Percentiles rank a stretch among this genome's conserved stretches.
Conservation (phyloP, 345 rosid species). For the Citrus medica region DNA sequence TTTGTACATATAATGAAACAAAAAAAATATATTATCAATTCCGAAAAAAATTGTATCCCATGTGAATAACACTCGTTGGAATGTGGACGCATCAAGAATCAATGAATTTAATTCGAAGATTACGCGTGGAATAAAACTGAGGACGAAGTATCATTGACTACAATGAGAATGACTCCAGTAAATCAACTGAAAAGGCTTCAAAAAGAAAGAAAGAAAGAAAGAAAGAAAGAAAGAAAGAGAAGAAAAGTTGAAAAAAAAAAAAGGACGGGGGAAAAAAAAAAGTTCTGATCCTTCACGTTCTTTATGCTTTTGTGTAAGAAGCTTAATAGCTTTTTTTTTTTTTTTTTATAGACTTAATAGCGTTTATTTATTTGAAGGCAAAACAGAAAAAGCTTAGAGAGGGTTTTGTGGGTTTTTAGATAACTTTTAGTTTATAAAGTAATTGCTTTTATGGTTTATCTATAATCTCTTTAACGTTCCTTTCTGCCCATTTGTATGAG, state of each 20-base stretch:
- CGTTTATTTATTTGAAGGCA: background rate
- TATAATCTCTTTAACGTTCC: constrained; percentile 11
- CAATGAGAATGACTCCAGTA: background rate
- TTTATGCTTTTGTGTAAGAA: constrained; percentile 35
- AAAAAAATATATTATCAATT: no score
- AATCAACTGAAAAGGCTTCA: background rate
- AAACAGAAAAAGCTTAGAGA: background rate
- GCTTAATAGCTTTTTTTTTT: background rate
- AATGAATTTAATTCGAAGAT: background rate
- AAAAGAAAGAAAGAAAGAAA: background rate
- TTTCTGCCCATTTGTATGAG: constrained; percentile 26
- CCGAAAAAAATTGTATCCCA: no score
- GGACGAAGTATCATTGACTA: background rate
- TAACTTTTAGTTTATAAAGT: background rate
- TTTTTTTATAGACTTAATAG: background rate
- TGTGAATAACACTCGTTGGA: no score
- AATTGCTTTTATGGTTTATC: background rate
- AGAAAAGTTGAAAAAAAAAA: background rate
- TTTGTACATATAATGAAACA: no score
- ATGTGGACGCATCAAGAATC: no score
- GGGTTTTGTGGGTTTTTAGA: constrained; percentile 25
- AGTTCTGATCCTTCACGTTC: constrained; percentile 47
- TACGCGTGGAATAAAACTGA: constrained; percentile 1
- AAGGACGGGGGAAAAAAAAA: background rate
- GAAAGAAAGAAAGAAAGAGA: background rate